These are phyloP conservation scores for Zopfochytrium polystomum DNA, from an alignment of 371 early-diverging fungal genomes.

Conservation along the genomic window DNA sequence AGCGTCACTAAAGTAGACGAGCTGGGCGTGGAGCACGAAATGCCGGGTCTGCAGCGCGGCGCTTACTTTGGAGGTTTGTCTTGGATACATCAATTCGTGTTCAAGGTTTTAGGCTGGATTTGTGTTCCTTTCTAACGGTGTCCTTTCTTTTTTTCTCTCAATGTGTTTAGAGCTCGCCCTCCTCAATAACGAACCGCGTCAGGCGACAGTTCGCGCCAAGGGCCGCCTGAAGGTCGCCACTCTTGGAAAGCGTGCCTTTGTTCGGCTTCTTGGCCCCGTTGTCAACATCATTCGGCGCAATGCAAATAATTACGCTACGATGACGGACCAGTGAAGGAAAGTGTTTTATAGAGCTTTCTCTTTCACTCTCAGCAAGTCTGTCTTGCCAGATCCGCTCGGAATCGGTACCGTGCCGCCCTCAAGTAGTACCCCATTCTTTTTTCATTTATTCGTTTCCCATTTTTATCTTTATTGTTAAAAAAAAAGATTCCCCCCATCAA, in stretches of 20 bases:
- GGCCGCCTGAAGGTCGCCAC: slow-evolving; percentile 89
- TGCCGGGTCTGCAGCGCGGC: slow-evolving; percentile 75
- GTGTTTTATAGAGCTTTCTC: too few species aligned
- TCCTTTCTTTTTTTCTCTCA: background rate
- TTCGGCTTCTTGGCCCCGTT: slow-evolving; percentile 87
- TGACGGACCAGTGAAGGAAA: slow-evolving; percentile 22
- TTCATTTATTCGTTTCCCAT: too few species aligned
- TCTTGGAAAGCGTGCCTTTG: slow-evolving; percentile 87
- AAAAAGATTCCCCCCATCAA: too few species aligned
- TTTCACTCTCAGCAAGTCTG: too few species aligned
- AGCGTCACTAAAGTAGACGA: slow-evolving; percentile 70
- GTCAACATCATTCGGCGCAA: slow-evolving; percentile 90
- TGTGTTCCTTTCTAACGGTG: background rate
- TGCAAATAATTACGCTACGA: slow-evolving; percentile 68
- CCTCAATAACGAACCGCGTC: slow-evolving; percentile 84
- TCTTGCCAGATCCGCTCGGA: too few species aligned
- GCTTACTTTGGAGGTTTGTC: slow-evolving; percentile 85
- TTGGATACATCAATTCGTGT: too few species aligned
- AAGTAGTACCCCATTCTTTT: too few species aligned
- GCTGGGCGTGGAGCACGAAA: slow-evolving; percentile 70
- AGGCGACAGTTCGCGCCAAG: slow-evolving; percentile 85
- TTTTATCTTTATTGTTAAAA: too few species aligned
- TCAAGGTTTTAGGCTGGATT: background rate
- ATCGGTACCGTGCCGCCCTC: too few species aligned
- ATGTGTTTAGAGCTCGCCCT: slow-evolving; percentile 74